phyloP scores from a whole-genome alignment of 2,329 filamentous ascomycete genomes.

The Calonectria honghensis region DNA sequence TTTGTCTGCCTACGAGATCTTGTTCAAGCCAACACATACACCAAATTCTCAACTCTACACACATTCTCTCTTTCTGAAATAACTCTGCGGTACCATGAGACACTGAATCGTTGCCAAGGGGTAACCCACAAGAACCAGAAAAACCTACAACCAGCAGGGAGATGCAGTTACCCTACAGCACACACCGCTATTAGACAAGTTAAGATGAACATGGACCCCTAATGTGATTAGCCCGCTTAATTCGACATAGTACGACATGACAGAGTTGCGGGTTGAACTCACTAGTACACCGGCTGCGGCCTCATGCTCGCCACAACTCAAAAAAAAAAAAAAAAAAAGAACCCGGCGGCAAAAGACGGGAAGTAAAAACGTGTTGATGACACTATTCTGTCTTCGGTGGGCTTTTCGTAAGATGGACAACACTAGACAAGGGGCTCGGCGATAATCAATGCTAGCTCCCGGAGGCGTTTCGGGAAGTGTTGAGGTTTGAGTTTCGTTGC shows the following conservation, averaged over 20 bases:
- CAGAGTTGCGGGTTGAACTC: conserved; percentile 5
- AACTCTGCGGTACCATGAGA: background rate
- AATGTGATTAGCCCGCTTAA: background rate
- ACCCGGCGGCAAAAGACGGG: conserved; percentile 2
- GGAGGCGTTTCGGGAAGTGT: background rate
- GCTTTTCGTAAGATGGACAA: background rate
- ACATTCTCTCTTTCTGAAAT: background rate
- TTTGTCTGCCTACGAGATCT: background rate
- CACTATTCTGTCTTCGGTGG: conserved; percentile 1
- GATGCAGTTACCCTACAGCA: background rate
- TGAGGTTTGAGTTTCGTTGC: conserved; percentile 9
- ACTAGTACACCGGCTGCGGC: conserved; percentile 5
- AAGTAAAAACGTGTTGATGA: background rate
- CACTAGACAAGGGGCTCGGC: conserved; percentile 18
- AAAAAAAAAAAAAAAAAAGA: conserved; percentile 3
- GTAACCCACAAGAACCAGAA: background rate
- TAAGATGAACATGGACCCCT: background rate
- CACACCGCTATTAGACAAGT: background rate
- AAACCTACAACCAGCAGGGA: background rate
- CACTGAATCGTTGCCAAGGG: background rate
- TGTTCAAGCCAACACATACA: background rate
- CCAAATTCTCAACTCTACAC: background rate
- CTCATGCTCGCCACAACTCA: conserved; percentile 20
- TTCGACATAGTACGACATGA: background rate
- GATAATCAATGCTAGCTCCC: conserved; percentile 19